A percentile compares a stretch with the other conserved stretches of the same genome.
Evolutionary conservation across 352 stramenopile species (phyloP).

Genomic region (Phytophthora parvispora): DNA sequence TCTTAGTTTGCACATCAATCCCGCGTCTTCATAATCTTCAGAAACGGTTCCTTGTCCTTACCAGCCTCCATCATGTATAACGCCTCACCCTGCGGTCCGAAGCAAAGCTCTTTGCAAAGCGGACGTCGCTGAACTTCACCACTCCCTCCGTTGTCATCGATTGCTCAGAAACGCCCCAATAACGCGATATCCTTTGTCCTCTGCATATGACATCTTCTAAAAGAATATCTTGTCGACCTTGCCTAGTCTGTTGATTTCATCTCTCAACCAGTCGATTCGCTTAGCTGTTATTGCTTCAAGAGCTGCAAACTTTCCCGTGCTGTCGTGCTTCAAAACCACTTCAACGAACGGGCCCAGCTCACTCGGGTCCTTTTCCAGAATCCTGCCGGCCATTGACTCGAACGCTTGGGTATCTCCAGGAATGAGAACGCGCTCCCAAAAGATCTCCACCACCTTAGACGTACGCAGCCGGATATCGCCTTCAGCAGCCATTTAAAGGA

Average conservation of each 20-base stretch:
- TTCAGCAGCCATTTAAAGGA: not conserved
- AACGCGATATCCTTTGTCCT: not conserved
- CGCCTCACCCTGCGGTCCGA: not conserved
- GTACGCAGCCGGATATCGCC: not conserved
- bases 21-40: not conserved
- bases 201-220: not conserved
- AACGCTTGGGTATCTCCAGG: not conserved
- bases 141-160: not conserved
- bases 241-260: not conserved
- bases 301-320: not conserved
- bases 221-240: not conserved
- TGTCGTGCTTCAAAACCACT: not conserved
- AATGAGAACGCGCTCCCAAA: not conserved
- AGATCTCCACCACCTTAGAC: not conserved
- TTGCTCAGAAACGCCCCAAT: not conserved
- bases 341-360: not conserved
- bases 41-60: not conserved
- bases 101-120: not conserved
- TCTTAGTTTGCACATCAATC: not conserved
- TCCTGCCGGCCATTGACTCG: not conserved
- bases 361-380: not conserved
- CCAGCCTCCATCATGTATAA: not conserved
- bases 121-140: not conserved
- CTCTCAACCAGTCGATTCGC: not conserved
- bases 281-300: not conserved